Percentiles rank a stretch among this genome's conserved stretches.
These are phyloP conservation scores for Arthrobotrys megalospora DNA, from an alignment of 2,329 filamentous ascomycete species.

Conservation along the genomic window DNA sequence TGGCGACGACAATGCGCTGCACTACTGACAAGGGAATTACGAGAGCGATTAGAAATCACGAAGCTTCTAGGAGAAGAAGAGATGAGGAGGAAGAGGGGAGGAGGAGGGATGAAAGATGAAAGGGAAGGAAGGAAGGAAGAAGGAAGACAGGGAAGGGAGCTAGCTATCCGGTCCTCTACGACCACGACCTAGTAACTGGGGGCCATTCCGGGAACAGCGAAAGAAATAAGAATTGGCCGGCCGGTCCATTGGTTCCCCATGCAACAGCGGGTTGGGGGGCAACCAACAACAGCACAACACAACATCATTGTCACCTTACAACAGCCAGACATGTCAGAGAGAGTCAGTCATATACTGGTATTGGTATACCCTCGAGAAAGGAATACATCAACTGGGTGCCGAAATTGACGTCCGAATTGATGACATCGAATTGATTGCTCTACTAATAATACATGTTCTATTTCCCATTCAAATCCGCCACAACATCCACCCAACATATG, in stretches of 20 bases:
- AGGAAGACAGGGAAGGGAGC: conserved; percentile 5
- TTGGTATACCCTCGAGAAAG: too few species aligned
- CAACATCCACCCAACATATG: too few species aligned
- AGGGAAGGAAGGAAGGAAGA: conserved; percentile 4
- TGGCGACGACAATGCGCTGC: conserved; percentile 50
- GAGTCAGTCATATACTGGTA: too few species aligned
- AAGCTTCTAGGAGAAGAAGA: conserved; percentile 33
- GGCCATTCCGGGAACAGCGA: not conserved
- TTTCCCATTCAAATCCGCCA: too few species aligned
- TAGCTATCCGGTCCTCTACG: not conserved
- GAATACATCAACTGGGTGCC: too few species aligned
- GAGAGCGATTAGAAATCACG: conserved; percentile 44
- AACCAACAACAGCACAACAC: conserved; percentile 32
- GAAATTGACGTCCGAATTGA: too few species aligned
- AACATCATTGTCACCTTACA: conserved; percentile 24
- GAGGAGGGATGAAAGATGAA: not conserved
- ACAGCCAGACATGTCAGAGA: conserved; percentile 12
- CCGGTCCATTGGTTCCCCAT: conserved; percentile 11
- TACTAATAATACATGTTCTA: too few species aligned
- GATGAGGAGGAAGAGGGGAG: not conserved
- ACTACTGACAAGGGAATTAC: conserved; percentile 32
- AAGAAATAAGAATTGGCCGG: not conserved
- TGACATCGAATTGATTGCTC: too few species aligned
- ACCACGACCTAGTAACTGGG: conserved; percentile 5
- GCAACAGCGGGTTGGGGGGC: conserved; percentile 27